Evolutionary conservation across 768 basidiomycete genomes (phyloP).

Genomic region (Boletus pseudo-olivaceus): DNA sequence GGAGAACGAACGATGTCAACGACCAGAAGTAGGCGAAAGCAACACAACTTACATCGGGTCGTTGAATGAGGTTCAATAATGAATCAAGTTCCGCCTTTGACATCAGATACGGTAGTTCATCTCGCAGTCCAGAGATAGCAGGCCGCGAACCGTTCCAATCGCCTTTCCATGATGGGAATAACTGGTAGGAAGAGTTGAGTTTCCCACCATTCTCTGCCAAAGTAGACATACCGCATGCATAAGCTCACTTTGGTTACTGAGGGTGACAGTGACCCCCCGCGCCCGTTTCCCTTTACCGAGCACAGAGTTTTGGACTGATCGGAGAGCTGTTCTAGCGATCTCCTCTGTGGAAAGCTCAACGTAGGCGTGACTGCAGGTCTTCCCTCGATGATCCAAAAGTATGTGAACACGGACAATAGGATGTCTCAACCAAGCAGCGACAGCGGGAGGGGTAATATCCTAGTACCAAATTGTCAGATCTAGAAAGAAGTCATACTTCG

Average conservation of each 20-base stretch:
- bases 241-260: slow-evolving; percentile 75
- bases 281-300: slow-evolving; percentile 76
- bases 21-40: neutral
- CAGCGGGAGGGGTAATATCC: slow-evolving; percentile 82
- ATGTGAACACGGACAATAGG: slow-evolving; percentile 66
- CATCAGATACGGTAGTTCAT: slow-evolving; percentile 59
- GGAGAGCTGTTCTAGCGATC: slow-evolving; percentile 62
- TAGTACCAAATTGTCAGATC: slow-evolving; percentile 28
- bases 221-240: slow-evolving; percentile 61
- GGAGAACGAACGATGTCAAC: slow-evolving; percentile 13
- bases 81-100: slow-evolving; percentile 64
- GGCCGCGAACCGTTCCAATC: slow-evolving; percentile 66
- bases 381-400: slow-evolving; percentile 75
- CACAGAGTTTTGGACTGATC: slow-evolving; percentile 50
- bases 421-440: slow-evolving; percentile 65
- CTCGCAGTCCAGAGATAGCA: slow-evolving; percentile 60
- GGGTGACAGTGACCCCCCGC: slow-evolving; percentile 79
- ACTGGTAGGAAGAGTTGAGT: slow-evolving; percentile 33
- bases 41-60: slow-evolving; percentile 60
- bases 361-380: slow-evolving; percentile 82
- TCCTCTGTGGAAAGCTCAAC: slow-evolving; percentile 65
- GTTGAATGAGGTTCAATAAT: slow-evolving; percentile 65
- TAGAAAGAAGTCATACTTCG: neutral
- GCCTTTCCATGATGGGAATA: slow-evolving; percentile 82
- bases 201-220: neutral